Base-by-base conservation (phyloP, 2,329 filamentous ascomycete species). In the Xylaria hypoxylon region DNA sequence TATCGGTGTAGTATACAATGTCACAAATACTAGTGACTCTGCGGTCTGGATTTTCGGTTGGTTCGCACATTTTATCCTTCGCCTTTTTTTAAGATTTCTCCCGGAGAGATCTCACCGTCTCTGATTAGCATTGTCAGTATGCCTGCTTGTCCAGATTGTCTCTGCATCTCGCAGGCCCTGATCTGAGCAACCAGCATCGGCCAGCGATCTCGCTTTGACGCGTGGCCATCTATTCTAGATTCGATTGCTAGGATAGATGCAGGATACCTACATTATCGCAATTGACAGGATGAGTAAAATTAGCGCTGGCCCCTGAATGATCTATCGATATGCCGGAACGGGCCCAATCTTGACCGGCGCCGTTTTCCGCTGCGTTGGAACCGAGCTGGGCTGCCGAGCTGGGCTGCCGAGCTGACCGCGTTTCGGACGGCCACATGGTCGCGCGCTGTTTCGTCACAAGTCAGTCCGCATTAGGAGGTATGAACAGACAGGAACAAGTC, bases 341-440 rank as follows among this genome's bases (percentile, higher is more conserved):
- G 35, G 26, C 40, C 10, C 22, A 51, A 17, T 60, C 35, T 44
- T 48, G 42, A n/a, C 53, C 52, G 47, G 42, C 24, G 40, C 48
- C 47, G 57, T 52, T 59, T 64, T 57, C 64, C 61, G 42, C 53
- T 28, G 45, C 33, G 42, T 42, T 56, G 64, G 67, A 64, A 69
- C 67, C 67, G 57, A 62, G 51, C 55, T 65, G 44, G 40, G 15
- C 45, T 6, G 38, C 62, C 63, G 45, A 33, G 15, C 53, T n/a
- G 31, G 59, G 48, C 44, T 62, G 19, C 55, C 52, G 40, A 51
- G 50, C 60, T 64, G 50, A 38, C n/a, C 19, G 48, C 26, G 48
- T 40, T 26, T 45, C 31, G 19, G 59, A 50, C 33, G 24, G 15
- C 44, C 48, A 67, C 59, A 64, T 33, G 56, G 60, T 47, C 19